These are phyloP conservation scores for Fusarium pseudonygamai DNA, from an alignment of 2,329 filamentous ascomycete genomes.

Conservation along the genomic window DNA sequence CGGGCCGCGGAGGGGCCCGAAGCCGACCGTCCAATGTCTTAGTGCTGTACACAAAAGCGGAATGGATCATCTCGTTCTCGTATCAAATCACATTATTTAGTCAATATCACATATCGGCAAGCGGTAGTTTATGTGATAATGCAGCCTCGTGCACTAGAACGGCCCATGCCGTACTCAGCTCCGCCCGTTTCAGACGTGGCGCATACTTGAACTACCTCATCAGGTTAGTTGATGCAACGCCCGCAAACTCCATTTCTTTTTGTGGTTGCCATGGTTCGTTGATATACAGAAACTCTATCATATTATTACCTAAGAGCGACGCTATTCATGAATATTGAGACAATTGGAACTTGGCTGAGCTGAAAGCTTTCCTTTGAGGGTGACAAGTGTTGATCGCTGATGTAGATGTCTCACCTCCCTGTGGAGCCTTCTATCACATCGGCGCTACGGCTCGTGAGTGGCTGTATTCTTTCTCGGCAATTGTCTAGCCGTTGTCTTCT, in stretches of 20 bases:
- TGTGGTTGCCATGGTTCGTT: rapidly evolving
- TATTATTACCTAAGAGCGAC: rapidly evolving
- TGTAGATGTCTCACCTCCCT: rapidly evolving
- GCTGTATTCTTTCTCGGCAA: rapidly evolving
- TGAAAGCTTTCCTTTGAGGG: not conserved
- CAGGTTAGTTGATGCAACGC: rapidly evolving
- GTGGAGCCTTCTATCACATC: not conserved
- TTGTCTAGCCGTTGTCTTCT: rapidly evolving
- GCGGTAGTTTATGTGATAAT: not conserved
- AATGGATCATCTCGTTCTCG: not conserved
- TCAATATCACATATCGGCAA: not conserved
- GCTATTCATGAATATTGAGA: rapidly evolving
- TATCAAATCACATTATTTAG: not conserved
- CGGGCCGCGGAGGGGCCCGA: not conserved
- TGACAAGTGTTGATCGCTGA: rapidly evolving
- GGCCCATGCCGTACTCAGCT: not conserved
- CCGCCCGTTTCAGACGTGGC: not conserved
- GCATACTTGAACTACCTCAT: not conserved
- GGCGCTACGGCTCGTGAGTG: not conserved
- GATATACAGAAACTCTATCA: rapidly evolving
- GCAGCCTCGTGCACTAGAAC: not conserved
- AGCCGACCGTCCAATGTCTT: not conserved
- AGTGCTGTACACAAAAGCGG: not conserved
- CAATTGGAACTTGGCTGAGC: not conserved
- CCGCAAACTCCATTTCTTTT: rapidly evolving